phyloP scores from a whole-genome alignment of 108 stramenopile genomes.

The Nannochloropsis granulata region DNA sequence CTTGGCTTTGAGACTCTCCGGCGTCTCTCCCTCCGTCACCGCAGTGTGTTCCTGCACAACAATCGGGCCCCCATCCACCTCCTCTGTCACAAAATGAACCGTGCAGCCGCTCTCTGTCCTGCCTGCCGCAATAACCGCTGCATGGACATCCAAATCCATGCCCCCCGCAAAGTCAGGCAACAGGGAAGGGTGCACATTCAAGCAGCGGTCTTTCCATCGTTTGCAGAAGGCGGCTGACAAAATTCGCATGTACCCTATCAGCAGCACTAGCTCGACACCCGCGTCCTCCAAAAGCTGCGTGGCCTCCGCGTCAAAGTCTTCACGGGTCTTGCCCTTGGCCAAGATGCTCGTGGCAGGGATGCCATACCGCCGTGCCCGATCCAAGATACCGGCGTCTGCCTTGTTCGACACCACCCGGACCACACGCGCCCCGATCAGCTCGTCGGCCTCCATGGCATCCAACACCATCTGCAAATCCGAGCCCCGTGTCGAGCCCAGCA shows the following conservation, averaged over 20 bases:
- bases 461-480: conserved; percentile 81
- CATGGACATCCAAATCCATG: conserved; percentile 97
- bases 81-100: conserved; percentile 89
- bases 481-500: conserved; percentile 85
- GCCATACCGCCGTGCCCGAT: conserved; percentile 67
- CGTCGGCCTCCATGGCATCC: conserved; percentile 55
- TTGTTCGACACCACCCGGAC: conserved; percentile 80
- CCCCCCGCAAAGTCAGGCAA: conserved; percentile 93
- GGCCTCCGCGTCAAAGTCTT: conserved; percentile 79
- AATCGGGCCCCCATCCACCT: conserved; percentile 91
- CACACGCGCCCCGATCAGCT: conserved; percentile 48
- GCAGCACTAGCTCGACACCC: conserved; percentile 77
- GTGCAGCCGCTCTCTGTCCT: conserved; percentile 87
- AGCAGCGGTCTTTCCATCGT: conserved; percentile 73
- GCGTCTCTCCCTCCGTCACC: conserved; percentile 67
- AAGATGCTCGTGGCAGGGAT: conserved; percentile 60
- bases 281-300: conserved; percentile 65
- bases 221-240: conserved; percentile 64
- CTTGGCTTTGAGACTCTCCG: conserved; percentile 80
- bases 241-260: conserved; percentile 99
- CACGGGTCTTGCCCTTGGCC: conserved; percentile 62
- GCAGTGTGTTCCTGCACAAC: conserved; percentile 60
- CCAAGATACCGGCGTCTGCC: conserved; percentile 67
- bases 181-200: conserved; percentile 97
- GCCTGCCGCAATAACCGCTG: conserved; percentile 84